phyloP scores from a whole-genome alignment of 73 alveolate genomes.

The Paramecium caudatum region DNA sequence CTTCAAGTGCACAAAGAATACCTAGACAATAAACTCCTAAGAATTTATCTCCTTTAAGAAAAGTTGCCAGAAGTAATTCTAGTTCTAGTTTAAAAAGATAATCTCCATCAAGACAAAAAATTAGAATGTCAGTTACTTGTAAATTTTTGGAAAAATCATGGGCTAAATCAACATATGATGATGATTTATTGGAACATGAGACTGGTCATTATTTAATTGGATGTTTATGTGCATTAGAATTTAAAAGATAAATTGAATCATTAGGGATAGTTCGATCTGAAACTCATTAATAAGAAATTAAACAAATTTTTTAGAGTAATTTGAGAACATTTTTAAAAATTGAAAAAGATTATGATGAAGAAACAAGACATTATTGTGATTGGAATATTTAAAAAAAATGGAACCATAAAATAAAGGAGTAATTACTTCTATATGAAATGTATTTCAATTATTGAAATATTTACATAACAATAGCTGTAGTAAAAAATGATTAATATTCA shows the following conservation, averaged over 20 bases:
- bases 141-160: conserved; percentile 43
- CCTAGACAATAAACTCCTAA: conserved; percentile 3
- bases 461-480: background rate
- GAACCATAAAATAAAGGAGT: conserved; percentile 42
- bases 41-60: background rate
- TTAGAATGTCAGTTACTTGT: conserved; percentile 14
- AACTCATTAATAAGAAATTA: conserved; percentile 6
- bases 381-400: background rate
- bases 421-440: conserved; percentile 36
- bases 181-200: conserved; percentile 58
- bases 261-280: background rate
- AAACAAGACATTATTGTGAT: conserved; percentile 35
- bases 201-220: conserved; percentile 66
- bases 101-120: background rate
- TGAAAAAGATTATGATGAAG: conserved; percentile 41
- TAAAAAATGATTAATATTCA: too few relatives aligned
- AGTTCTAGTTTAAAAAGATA: conserved; percentile 50
- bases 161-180: conserved; percentile 15
- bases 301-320: background rate
- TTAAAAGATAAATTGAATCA: background rate
- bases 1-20: conserved; percentile 1
- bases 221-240: conserved; percentile 43
- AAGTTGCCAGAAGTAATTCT: conserved; percentile 48
- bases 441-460: conserved; percentile 13
- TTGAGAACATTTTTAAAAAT: conserved; percentile 32